Evolutionary conservation across 257 asterid species (phyloP), one percentile per base, ranked within the genome.

Genomic region (Ehretia macrophylla): DNA sequence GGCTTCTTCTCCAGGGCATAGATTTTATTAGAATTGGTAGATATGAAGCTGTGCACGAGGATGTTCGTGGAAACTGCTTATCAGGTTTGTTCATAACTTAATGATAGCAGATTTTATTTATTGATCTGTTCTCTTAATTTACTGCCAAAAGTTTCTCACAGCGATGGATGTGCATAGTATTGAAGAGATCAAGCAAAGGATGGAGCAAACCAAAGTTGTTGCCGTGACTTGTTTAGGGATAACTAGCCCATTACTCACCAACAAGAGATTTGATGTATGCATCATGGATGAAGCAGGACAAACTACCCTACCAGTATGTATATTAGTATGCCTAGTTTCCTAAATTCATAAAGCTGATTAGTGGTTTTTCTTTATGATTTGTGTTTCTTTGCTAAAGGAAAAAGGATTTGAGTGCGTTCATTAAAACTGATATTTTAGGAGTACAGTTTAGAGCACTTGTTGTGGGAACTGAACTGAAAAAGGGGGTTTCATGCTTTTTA

Each of bases 251-350:
- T 75, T 92, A 76, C 97, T 92, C 50, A 75, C 85, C 46, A 82
- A 76, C 67, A 88, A 83, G 80, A 87, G 77, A 74, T 92, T 92
- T 74, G 99, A 88, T 75, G 63, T 88, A 63, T 92, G 99, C 85
- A 86, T 92, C 80, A 88, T 92, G 97, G 99, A 92, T 79, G 97
- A 92, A 79, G 99, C 99, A 54, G 99, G 99, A 67, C 99, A 92
- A 74, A 88, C 83, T 66, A 86, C 99, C 22, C 79, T 92, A 46
- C 97, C 99, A 75, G 99, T 92, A 83, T 56, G 64, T 75, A 39
- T 39, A 21, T 47, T 55, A 64, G n/a, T 22, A 47, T 64, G 38
- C 5, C 20, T 22, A 22, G 5, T 52, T 52, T 32, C 57, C 38
- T 21, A 13, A 1, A 22, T 21, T 22, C 47, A 1, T 42, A 42